Percentiles rank a stretch among this genome's conserved stretches.
Conservation (phyloP, 306 rosid genomes). For the Sechiopsis laciniata region DNA sequence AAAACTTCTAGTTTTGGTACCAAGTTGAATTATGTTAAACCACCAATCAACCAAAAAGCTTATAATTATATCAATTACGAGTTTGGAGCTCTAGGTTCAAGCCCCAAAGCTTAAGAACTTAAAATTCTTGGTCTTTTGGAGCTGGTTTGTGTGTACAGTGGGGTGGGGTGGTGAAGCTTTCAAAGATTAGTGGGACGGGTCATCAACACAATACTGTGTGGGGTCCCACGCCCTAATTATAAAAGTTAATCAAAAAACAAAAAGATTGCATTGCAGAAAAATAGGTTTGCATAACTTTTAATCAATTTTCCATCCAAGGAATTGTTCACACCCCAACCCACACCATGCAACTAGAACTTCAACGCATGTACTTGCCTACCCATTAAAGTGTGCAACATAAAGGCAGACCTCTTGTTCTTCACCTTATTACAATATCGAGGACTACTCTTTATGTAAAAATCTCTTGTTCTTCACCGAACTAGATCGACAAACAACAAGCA, state of each 20-base stretch:
- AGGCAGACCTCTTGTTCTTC: background rate
- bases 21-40: no score
- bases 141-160: background rate
- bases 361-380: background rate
- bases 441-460: no score
- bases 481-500: background rate
- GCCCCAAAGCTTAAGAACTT: background rate
- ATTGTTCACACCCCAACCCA: background rate
- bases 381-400: background rate
- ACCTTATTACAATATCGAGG: no score
- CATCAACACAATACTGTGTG: background rate
- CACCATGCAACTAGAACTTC: constrained; percentile 1
- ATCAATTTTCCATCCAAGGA: constrained; percentile 1
- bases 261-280: background rate
- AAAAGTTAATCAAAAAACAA: background rate
- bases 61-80: no score
- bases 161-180: background rate
- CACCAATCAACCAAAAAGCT: no score
- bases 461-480: background rate
- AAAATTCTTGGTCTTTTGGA: background rate
- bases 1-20: no score
- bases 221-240: background rate
- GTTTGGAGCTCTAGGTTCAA: background rate
- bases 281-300: background rate
- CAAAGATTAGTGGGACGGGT: background rate